Base-by-base conservation (phyloP, 1,284 basidiomycete genomes). In the Heterobasidion annosum region DNA sequence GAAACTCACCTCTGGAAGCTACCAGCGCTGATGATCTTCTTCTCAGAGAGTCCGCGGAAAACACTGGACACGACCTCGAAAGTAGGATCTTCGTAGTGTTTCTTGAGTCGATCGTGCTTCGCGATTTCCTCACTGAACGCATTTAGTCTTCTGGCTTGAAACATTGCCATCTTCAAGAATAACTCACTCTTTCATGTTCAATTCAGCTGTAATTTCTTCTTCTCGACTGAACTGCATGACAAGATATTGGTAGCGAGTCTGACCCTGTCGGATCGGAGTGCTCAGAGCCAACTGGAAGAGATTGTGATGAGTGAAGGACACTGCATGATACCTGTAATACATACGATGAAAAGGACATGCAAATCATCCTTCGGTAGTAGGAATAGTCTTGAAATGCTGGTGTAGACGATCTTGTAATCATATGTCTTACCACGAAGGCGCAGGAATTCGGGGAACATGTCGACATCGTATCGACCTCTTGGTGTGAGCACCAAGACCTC, bases 141-240 rank as follows among this genome's bases (percentile, higher is more conserved):
- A 32, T n/a, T 8, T 9, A 32, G 19, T 13, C 13, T 15, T 35
- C n/a, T 54, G 50, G 7, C 34, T 34, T 51, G 19, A 15, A 18
- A 13, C 16, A 40, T 18, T 10, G 1, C 53, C 55, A 55, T 3
- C 45, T 2, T 44, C 35, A 6, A 35, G 46, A 49, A n/a, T 37
- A 37, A 19, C 88, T 57, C 69, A 93, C 91, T 98, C 93, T 54
- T 85, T 78, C 74, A 99, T 83, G 67, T 98, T 98, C 52, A 99
- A 75, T 66, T 98, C 94, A 3, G 94, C 92, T 46, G 95, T 96
- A 60, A 96, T 93, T 70, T 98, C 95, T 68, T 99, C 97, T 63
- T 98, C 96, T 59, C 93, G 84, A 33, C 88, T 89, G 72, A 98
- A 99, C 66, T 98, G 94, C 83, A 98, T 94, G 52, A 99, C 96